Evolutionary conservation across 345 rosid genomes (phyloP).

Genomic region (Camelina laxa): DNA sequence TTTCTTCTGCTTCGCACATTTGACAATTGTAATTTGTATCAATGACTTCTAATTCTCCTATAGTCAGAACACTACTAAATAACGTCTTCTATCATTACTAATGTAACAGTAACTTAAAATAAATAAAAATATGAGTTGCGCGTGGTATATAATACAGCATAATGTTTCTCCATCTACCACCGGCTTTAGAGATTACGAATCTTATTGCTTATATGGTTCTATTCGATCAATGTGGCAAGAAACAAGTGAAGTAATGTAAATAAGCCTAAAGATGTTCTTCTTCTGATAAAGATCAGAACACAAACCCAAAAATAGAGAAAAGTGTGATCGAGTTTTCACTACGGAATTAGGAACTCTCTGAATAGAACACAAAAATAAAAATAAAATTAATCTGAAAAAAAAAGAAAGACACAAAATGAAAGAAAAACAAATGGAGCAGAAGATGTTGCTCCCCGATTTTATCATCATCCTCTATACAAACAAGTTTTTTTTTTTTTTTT

Average conservation of each 20-base stretch:
- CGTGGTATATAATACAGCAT: too few relatives aligned
- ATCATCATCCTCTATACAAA: constrained; percentile 44
- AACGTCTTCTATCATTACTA: too few relatives aligned
- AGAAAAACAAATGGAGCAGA: constrained; percentile 44
- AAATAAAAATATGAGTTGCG: too few relatives aligned
- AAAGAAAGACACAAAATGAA: constrained; percentile 28
- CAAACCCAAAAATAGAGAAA: constrained; percentile 7
- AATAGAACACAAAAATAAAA: constrained; percentile 27
- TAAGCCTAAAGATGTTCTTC: neutral
- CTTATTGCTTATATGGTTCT: neutral
- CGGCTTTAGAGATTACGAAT: too few relatives aligned
- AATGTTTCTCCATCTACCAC: too few relatives aligned
- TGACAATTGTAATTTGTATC: neutral
- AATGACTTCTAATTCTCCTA: neutral
- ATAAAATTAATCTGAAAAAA: constrained; percentile 33
- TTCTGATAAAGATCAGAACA: constrained; percentile 5
- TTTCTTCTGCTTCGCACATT: neutral
- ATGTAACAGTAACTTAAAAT: too few relatives aligned
- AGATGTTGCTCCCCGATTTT: constrained; percentile 46
- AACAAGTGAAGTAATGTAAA: neutral
- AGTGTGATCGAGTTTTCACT: constrained; percentile 27
- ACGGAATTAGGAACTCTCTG: constrained; percentile 29
- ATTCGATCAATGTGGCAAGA: constrained; percentile 7
- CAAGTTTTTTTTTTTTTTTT: constrained; percentile 8
- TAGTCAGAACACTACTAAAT: neutral